Base-by-base conservation (phyloP, 129 eudicot species). In the Centrapalus pauciflorus region DNA sequence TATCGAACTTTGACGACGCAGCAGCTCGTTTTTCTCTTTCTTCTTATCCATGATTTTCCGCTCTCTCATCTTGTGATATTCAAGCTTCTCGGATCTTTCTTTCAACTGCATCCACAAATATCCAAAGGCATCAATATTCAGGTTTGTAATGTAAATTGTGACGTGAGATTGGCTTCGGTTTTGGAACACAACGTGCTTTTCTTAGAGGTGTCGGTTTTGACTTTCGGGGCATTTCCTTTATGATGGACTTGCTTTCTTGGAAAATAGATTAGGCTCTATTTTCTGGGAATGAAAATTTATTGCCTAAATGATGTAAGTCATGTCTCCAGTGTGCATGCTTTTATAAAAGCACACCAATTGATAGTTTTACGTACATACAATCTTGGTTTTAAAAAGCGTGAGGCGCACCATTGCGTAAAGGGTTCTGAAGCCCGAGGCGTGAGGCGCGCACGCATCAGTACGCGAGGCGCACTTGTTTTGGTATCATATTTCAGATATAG, bases 21-120 rank as follows among this genome's bases (percentile, higher is more conserved):
- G 4, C 64, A 76, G 75, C 65, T 89, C 90, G 2, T 74, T 83
- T 78, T 86, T 80, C 75, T 75, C 81, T 45, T 70, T 64, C 77
- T 83, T 86, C 76, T 63, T 83, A 76, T 86, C 88, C 76, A 61
- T 70, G 14, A 83, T 20, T 25, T 74, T 69, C 33, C 67, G 56
- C 55, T 76, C 81, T 79, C 90, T 83, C 72, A 43, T 79, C 54
- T 82, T 91, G 93, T 90, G 90, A 49, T 84, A 91, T 61, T 87
- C 96, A 23, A 91, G 88, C 73, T 91, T 87, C 64, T 91, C 83
- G 23, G 77, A 68, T 77, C 90, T 81, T 79, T 91, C 97, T 83
- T 87, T 91, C 29, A 79, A 29, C 89, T 87, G 74, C 82, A 83
- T 12, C 9, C 71, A 64, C 38, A 23, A 56, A 27, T 46, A 13